These are phyloP conservation scores for Fusarium phyllophilum DNA, from an alignment of 2,329 filamentous ascomycete genomes.

Conservation along the genomic window DNA sequence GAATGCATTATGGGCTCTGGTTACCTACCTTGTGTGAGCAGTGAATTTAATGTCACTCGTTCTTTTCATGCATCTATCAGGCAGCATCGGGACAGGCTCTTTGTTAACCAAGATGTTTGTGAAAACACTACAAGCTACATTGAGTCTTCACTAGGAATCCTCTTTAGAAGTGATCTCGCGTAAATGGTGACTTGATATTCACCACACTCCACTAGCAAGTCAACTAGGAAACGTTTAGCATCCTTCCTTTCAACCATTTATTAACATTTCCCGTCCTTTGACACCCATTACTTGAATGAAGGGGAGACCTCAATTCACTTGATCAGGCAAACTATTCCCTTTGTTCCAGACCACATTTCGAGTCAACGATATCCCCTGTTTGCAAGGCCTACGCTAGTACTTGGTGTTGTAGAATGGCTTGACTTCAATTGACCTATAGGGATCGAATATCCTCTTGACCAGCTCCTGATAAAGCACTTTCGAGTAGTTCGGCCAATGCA, in stretches of 20 bases:
- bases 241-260: not conserved
- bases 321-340: no score
- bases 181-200: accelerated
- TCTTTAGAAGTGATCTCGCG: accelerated
- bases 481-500: no score
- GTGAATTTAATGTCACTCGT: not conserved
- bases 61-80: not conserved
- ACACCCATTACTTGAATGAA: no score
- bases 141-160: not conserved
- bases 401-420: no score
- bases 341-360: no score
- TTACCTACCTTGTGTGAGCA: not conserved
- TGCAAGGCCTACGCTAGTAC: no score
- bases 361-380: no score
- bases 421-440: no score
- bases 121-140: not conserved
- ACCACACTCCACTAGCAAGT: accelerated
- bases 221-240: accelerated
- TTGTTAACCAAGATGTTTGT: not conserved
- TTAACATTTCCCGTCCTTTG: not conserved
- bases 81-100: not conserved
- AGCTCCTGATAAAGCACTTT: accelerated
- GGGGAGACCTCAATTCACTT: no score
- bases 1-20: not conserved
- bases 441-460: no score